These are phyloP conservation scores for Aspergillus homomorphus DNA, from an alignment of 495 filamentous ascomycete species.

Conservation along the genomic window DNA sequence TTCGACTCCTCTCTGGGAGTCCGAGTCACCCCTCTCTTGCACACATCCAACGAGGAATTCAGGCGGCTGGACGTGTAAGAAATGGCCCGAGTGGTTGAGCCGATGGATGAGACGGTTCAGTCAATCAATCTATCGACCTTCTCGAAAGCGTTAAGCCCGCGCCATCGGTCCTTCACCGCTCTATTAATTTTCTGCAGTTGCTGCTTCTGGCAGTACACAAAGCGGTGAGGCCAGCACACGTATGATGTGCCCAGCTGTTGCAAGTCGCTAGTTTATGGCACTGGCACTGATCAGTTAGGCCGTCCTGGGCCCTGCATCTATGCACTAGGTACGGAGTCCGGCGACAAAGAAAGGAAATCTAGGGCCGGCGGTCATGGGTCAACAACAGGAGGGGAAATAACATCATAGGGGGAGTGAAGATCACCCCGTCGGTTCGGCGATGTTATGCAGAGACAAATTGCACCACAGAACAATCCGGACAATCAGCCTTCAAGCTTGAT, in stretches of 20 bases:
- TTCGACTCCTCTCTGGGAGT: conserved; percentile 2
- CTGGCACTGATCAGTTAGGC: background rate
- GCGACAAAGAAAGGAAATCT: too few relatives aligned
- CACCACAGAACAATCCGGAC: background rate
- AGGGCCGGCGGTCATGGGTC: background rate
- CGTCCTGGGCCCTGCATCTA: background rate
- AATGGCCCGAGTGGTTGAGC: background rate
- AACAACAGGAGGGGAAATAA: background rate
- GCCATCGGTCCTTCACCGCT: conserved; percentile 17
- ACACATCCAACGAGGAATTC: background rate
- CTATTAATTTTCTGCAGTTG: background rate
- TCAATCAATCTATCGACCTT: too few relatives aligned
- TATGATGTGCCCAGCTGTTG: conserved; percentile 1
- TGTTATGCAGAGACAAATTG: background rate
- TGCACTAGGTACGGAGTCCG: too few relatives aligned
- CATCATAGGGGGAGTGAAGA: background rate
- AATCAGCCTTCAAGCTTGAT: background rate
- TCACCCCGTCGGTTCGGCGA: background rate
- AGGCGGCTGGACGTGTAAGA: conserved; percentile 23
- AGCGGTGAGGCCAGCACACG: conserved; percentile 23
- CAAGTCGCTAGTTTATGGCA: conserved; percentile 1
- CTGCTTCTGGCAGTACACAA: conserved; percentile 17
- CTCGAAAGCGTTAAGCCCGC: conserved; percentile 12
- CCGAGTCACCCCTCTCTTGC: background rate
- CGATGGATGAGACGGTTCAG: background rate